Evolutionary conservation across 2,329 filamentous ascomycete species (phyloP).

Genomic region (Tolypocladium tundrense): DNA sequence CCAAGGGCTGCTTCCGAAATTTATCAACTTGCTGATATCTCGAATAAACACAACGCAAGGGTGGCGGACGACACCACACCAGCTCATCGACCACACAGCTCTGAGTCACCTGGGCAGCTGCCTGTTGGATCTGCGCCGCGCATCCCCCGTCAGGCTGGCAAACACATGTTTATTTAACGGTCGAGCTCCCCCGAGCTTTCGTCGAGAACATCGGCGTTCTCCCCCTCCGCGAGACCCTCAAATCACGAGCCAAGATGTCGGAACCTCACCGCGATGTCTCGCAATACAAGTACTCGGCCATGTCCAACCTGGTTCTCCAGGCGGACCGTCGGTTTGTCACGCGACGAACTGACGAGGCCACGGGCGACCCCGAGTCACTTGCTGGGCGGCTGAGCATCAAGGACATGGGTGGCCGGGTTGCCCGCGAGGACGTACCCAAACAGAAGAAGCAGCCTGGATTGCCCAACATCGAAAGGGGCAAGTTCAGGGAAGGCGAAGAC

Average conservation of each 20-base stretch:
- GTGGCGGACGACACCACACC: conserved; percentile 8
- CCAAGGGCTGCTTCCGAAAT: conserved; percentile 21
- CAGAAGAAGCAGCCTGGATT: conserved; percentile 64
- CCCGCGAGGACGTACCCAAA: conserved; percentile 69
- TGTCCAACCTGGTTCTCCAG: conserved; percentile 99
- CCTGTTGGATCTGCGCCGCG: conserved; percentile 4
- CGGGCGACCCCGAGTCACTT: conserved; percentile 93
- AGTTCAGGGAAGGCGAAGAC: conserved; percentile 70
- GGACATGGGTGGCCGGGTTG: conserved; percentile 85
- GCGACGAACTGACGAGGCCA: conserved; percentile 85
- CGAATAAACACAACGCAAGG: conserved; percentile 1
- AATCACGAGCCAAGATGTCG: conserved; percentile 49
- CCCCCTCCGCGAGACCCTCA: conserved; percentile 11
- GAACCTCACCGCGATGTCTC: conserved; percentile 73
- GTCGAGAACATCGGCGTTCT: conserved; percentile 26
- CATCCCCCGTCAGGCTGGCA: conserved; percentile 9
- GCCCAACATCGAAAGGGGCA: conserved; percentile 63
- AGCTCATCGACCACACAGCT: conserved; percentile 13
- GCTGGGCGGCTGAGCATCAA: conserved; percentile 86
- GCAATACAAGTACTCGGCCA: conserved; percentile 98
- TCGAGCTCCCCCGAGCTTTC: conserved; percentile 21
- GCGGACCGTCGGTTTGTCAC: conserved; percentile 94
- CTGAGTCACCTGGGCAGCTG: conserved; percentile 9
- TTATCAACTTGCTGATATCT: conserved; percentile 19
- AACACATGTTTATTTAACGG: conserved; percentile 24